Base-by-base conservation (phyloP, 129 eudicot genomes). In the Centella asiatica region DNA sequence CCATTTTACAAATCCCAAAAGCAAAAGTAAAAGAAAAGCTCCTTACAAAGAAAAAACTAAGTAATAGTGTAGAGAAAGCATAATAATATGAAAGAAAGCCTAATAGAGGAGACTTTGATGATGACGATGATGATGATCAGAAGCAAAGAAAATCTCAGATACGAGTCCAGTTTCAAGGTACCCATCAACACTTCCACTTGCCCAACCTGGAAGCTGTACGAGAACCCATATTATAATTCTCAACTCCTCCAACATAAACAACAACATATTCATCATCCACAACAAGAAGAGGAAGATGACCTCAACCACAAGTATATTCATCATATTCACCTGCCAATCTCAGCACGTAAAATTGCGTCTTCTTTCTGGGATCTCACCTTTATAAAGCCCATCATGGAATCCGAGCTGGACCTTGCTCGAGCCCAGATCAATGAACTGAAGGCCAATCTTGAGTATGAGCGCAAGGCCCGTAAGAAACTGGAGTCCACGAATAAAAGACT, bases 121-220 rank as follows among this genome's bases (percentile, higher is more conserved):
- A 65, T 65, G 77, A 44, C 47, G 71, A 72, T 78, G 82, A 78
- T 71, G 78, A 78, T 71, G 77, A 72, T 79, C 78, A 77, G 70
- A 60, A 70, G 76, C 62, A 60, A 81, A 33, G 78, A 84, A 73
- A 67, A 50, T 72, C 68, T 67, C 76, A 53, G 58, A 66, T 62
- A 73, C 53, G 46, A 50, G 45, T 49, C 69, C 45, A 62, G 52
- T 72, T 68, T 67, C 57, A 62, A 70, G 61, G 54, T 57, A 46
- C 70, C 81, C 65, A 68, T 68, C 53, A 67, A 63, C 70, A 71
- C 47, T 52, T 74, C 84, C 77, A 67, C 78, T 71, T 60, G 50
- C 68, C 92, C 95, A 73, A 76, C 90, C 78, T 90, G 97, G 97
- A 90, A 90, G 64, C 63, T 90, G 51, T 90, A 90, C 70, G 95